phyloP scores from a whole-genome alignment of 108 stramenopile species.

The Cyclotella atomus region DNA sequence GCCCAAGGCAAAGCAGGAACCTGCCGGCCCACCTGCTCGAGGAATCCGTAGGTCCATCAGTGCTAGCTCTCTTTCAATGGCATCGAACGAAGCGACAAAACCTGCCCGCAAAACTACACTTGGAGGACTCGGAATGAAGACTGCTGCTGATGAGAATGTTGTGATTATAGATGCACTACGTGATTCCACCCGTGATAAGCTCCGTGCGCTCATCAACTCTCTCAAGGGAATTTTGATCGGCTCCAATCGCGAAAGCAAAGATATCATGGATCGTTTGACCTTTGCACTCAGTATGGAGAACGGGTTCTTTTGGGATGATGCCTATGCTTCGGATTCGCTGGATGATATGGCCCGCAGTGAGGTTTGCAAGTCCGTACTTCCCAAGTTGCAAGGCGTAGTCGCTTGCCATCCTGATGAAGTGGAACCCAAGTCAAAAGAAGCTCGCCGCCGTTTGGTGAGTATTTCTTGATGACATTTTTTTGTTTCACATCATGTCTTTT shows the following conservation, averaged over 20 bases:
- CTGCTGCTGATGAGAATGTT: slow-evolving; percentile 48
- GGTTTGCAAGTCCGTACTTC: slow-evolving; percentile 76
- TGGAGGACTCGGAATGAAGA: neutral
- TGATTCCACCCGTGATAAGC: slow-evolving; percentile 90
- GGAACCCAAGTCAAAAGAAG: slow-evolving; percentile 96
- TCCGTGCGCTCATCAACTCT: slow-evolving; percentile 75
- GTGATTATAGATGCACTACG: slow-evolving; percentile 87
- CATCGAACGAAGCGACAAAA: slow-evolving; percentile 40
- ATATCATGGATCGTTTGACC: slow-evolving; percentile 85
- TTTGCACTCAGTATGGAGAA: slow-evolving; percentile 89
- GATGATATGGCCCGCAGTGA: slow-evolving; percentile 82
- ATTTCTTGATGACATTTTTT: neutral
- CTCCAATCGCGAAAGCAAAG: slow-evolving; percentile 59
- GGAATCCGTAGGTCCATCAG: slow-evolving; percentile 74
- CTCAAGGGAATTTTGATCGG: slow-evolving; percentile 81
- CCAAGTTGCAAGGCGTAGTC: slow-evolving; percentile 92
- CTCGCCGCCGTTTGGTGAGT: slow-evolving; percentile 79
- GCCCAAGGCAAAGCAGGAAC: slow-evolving; percentile 44
- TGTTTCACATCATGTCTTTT: no score
- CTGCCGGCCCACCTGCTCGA: slow-evolving; percentile 22
- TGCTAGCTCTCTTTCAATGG: slow-evolving; percentile 60
- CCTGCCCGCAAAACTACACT: neutral
- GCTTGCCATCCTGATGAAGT: slow-evolving; percentile 93
- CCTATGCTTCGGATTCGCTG: slow-evolving; percentile 90
- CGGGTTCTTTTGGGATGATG: slow-evolving; percentile 97